Base-by-base conservation (phyloP, 163 green algal genomes). In the Chloromonas sp. region DNA sequence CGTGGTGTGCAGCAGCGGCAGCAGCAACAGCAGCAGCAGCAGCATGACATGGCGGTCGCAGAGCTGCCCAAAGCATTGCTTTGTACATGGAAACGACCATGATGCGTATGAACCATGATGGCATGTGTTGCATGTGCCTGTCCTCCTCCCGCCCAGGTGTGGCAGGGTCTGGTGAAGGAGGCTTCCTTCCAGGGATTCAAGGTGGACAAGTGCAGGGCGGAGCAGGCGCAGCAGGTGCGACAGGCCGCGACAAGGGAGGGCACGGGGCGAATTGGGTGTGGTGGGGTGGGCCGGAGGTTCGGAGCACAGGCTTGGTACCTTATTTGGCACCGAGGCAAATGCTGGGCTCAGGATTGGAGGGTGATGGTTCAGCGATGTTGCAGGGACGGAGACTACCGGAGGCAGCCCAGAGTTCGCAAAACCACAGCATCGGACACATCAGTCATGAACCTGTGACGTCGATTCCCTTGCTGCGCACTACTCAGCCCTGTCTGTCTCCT, bases 161-260 rank as follows among this genome's bases (percentile, higher is more conserved):
- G 91, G 88, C 87, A 95, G 86, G 95, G 95, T 81, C 88, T 90
- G 60, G 93, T 98, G 58, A 88, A 91, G 87, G 78, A 92, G 15
- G 81, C 81, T 2, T 58, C 87, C 3, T 98, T 98, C 76, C 60
- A 88, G n/a, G 81, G 89, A 36, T 95, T 95, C 83, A 78, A 74
- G 58, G 84, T 82, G 78, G 83, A 92, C 60, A 84, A 89, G 60
- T 87, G 88, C 57, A 71, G 70, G 13, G 88, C 81, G 13, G 88
- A 86, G 14, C 86, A 87, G 0, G 89, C 83, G 8, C 83, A 86
- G 14, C 79, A 85, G 80, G 61, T 91, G 58, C 84, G 98, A 2
- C 5, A 58, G 71, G 13, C 66, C 11, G 66, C 11, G 66, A 74
- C 5, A 15, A 74, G 66, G 66, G 5, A 15, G 5, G 66, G 5